Evolutionary conservation across 306 rosid genomes (phyloP).

Genomic region (Heteromeles arbutifolia): DNA sequence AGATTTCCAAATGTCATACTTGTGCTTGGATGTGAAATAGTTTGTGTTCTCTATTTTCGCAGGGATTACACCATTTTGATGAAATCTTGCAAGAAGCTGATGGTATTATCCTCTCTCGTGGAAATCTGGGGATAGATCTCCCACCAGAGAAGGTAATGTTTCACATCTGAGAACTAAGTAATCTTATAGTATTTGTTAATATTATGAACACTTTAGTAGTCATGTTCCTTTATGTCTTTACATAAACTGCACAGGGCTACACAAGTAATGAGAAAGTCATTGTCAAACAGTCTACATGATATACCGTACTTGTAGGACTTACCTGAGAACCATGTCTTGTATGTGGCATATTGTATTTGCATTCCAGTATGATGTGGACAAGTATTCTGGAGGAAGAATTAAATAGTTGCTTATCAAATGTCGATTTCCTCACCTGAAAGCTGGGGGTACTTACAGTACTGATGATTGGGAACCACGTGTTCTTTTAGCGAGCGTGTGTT

Average conservation of each 20-base stretch:
- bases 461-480: background rate
- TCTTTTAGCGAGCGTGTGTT: background rate
- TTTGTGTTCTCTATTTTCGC: constrained; percentile 9
- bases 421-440: background rate
- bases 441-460: background rate
- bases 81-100: constrained; percentile 94
- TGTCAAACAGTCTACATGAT: background rate
- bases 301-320: background rate
- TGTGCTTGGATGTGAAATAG: constrained; percentile 2
- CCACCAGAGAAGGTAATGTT: constrained; percentile 90
- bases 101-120: constrained; percentile 88
- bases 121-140: constrained; percentile 91
- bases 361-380: too few relatives aligned
- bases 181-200: background rate
- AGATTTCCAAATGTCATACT: background rate
- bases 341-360: background rate
- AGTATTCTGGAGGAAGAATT: background rate
- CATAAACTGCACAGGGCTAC: background rate
- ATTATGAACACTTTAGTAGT: background rate
- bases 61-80: constrained; percentile 92
- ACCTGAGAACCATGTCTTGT: background rate
- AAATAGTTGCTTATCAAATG: background rate
- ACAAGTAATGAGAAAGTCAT: background rate
- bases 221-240: background rate
- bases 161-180: background rate